These are phyloP conservation scores for Pseudopithomyces chartarum DNA, from an alignment of 2,329 filamentous ascomycete genomes.

Conservation along the genomic window DNA sequence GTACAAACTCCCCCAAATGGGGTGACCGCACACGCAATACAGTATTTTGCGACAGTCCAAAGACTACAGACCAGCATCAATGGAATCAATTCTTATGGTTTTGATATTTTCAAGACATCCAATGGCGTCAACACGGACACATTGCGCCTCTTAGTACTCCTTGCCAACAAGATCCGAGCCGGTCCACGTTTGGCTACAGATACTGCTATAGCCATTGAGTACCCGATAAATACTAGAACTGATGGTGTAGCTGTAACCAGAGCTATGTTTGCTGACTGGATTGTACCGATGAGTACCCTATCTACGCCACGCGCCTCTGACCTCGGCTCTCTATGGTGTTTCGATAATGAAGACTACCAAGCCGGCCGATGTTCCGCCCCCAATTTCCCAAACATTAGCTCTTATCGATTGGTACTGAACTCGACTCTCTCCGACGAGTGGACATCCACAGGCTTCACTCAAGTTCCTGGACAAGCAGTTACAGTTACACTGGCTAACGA, in stretches of 20 bases:
- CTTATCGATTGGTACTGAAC: background rate
- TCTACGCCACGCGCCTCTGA: background rate
- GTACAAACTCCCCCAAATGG: background rate
- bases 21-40: background rate
- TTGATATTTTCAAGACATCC: background rate
- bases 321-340: background rate
- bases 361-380: background rate
- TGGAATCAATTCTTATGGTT: background rate
- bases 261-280: background rate
- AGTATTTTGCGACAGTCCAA: background rate
- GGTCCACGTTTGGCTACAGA: background rate
- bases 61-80: background rate
- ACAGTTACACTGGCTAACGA: background rate
- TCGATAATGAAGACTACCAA: background rate
- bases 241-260: constrained; percentile 1
- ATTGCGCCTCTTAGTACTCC: background rate
- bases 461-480: background rate
- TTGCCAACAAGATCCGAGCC: constrained; percentile 2
- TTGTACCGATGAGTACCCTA: background rate
- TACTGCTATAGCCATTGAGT: background rate
- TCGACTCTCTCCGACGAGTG: background rate
- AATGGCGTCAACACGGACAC: background rate
- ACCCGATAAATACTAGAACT: constrained; percentile 1
- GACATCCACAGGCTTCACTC: background rate
- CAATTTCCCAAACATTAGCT: background rate